These are phyloP conservation scores for Sordaria brevicollis DNA, from an alignment of 495 filamentous ascomycete genomes.

Conservation along the genomic window DNA sequence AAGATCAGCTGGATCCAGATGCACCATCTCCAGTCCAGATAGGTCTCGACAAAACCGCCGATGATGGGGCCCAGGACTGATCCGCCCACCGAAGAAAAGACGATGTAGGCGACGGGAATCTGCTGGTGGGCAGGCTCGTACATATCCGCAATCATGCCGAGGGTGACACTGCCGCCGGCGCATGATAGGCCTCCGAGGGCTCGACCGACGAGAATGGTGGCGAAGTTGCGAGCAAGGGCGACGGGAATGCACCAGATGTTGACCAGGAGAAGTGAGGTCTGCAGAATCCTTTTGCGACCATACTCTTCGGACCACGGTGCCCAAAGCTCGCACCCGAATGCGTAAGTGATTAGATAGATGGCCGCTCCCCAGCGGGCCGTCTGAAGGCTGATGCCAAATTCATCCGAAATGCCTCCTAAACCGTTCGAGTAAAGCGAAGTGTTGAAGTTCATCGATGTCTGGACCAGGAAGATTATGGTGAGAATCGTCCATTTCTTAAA, in stretches of 20 bases:
- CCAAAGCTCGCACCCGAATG: conserved; percentile 76
- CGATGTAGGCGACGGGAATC: conserved; percentile 63
- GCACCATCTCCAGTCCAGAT: conserved; percentile 62
- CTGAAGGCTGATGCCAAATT: conserved; percentile 55
- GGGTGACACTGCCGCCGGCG: conserved; percentile 69
- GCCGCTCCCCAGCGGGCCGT: conserved; percentile 55
- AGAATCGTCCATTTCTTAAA: conserved; percentile 72
- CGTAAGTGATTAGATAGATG: conserved; percentile 63
- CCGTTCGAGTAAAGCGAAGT: conserved; percentile 62
- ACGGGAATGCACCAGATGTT: conserved; percentile 70
- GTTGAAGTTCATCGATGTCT: conserved; percentile 83
- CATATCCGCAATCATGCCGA: conserved; percentile 77
- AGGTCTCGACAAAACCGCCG: conserved; percentile 62
- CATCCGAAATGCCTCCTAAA: conserved; percentile 45
- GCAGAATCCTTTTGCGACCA: conserved; percentile 64
- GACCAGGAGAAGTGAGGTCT: conserved; percentile 57
- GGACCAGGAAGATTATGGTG: conserved; percentile 62
- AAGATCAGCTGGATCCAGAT: conserved; percentile 78
- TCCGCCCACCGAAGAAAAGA: conserved; percentile 66
- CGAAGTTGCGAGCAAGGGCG: conserved; percentile 59
- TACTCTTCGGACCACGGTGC: conserved; percentile 74
- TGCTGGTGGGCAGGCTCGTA: conserved; percentile 65
- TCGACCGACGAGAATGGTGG: conserved; percentile 53
- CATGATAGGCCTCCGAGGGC: conserved; percentile 60
- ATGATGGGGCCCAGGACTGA: conserved; percentile 70